Evolutionary conservation across 2,329 filamentous ascomycete genomes (phyloP).

Genomic region (Chaetomiaceae sp.): DNA sequence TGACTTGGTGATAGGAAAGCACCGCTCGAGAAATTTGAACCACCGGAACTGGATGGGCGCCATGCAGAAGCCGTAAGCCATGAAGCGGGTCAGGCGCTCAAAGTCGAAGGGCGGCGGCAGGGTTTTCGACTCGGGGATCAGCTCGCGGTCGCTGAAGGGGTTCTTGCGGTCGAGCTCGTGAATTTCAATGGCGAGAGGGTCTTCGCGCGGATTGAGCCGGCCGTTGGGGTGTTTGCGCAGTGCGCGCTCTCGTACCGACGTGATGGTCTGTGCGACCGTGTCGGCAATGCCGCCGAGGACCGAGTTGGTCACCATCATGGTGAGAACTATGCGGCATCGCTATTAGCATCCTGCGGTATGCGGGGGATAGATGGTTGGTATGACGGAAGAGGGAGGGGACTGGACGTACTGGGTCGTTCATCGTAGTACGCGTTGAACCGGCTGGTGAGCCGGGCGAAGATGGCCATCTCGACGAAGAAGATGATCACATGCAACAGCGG

Average conservation of each 20-base stretch:
- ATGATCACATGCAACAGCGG: conserved; percentile 82
- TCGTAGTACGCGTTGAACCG: conserved; percentile 95
- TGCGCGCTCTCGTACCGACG: conserved; percentile 68
- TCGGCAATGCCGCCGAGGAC: conserved; percentile 94
- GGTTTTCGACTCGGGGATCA: conserved; percentile 59
- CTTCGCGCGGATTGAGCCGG: conserved; percentile 58
- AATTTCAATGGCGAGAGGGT: conserved; percentile 80
- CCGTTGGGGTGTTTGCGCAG: conserved; percentile 56
- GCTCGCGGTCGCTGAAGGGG: conserved; percentile 58
- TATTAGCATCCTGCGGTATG: too few species aligned
- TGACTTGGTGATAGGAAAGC: conserved; percentile 80
- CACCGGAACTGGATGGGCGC: conserved; percentile 92
- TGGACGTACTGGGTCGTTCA: conserved; percentile 71
- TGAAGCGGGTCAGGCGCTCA: conserved; percentile 88
- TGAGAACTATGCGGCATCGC: too few species aligned
- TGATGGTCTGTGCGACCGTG: conserved; percentile 90
- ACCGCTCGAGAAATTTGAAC: conserved; percentile 78
- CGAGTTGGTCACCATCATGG: conserved; percentile 98
- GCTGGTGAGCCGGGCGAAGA: conserved; percentile 74
- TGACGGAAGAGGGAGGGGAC: background rate
- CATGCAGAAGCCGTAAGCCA: conserved; percentile 97
- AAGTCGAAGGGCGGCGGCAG: conserved; percentile 89
- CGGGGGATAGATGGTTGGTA: background rate
- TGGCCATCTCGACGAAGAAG: conserved; percentile 82
- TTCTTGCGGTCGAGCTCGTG: conserved; percentile 81